Conservation (phyloP, 1,284 basidiomycete genomes). For the Wallemia mellicola region DNA sequence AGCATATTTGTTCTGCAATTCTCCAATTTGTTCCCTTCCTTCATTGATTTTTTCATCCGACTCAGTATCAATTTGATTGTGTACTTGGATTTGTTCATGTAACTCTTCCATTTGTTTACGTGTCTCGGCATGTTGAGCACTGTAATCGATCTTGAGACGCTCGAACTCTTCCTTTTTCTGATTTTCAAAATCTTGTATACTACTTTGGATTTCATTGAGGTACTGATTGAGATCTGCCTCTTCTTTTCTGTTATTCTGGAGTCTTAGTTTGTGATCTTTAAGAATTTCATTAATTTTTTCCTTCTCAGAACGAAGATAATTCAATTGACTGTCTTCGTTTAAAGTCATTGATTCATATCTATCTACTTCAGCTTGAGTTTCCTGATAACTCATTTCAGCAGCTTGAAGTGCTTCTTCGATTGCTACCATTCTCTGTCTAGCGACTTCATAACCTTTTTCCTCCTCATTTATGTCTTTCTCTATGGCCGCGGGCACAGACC, state of each 20-base stretch:
- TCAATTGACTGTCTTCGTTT: slow-evolving; percentile 2
- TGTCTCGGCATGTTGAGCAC: slow-evolving; percentile 6
- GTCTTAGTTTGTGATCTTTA: slow-evolving; percentile 19
- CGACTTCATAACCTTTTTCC: slow-evolving; percentile 11
- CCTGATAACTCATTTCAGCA: slow-evolving; percentile 6
- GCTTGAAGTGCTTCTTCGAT: slow-evolving; percentile 2
- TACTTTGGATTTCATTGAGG: slow-evolving; percentile 1
- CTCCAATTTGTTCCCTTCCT: slow-evolving; percentile 1
- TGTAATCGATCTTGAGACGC: slow-evolving; percentile 13
- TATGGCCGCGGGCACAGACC: slow-evolving; percentile 23
- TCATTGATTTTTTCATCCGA: slow-evolving; percentile 4
- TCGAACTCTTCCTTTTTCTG: slow-evolving; percentile 17
- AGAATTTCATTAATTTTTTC: slow-evolving; percentile 4
- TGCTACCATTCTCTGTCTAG: not conserved
- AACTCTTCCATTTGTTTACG: slow-evolving; percentile 23
- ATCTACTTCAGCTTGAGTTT: slow-evolving; percentile 21
- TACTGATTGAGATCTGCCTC: slow-evolving; percentile 7
- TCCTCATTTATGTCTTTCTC: slow-evolving; percentile 2
- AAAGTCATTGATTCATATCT: slow-evolving; percentile 16
- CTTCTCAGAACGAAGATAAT: slow-evolving; percentile 4
- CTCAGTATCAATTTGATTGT: slow-evolving; percentile 19
- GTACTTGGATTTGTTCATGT: slow-evolving; percentile 25
- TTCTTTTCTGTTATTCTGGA: slow-evolving; percentile 22
- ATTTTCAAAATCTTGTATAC: not conserved
- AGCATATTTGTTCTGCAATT: slow-evolving; percentile 1